These are phyloP conservation scores for Carex kokanica DNA, from an alignment of 176 grass and related monocot genomes.

Conservation along the genomic window DNA sequence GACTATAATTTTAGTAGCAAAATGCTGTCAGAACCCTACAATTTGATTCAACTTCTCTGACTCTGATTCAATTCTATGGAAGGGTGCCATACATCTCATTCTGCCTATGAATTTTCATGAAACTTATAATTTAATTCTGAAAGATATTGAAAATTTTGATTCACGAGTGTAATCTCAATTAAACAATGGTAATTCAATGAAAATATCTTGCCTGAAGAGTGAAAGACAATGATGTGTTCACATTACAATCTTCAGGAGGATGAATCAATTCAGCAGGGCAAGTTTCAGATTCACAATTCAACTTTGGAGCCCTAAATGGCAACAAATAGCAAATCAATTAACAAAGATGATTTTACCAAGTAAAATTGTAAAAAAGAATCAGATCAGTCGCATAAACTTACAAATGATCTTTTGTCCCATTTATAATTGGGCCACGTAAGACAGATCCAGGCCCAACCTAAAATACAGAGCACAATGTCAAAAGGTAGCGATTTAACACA, in stretches of 20 bases:
- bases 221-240: constrained; percentile 93
- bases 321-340: constrained; percentile 35
- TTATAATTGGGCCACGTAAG: constrained; percentile 76
- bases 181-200: background rate
- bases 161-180: constrained; percentile 16
- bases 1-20: background rate
- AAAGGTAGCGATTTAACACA: background rate
- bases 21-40: constrained; percentile 6
- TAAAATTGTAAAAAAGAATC: constrained; percentile 21
- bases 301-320: constrained; percentile 69
- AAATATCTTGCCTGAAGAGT: constrained; percentile 71
- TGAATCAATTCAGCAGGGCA: constrained; percentile 90
- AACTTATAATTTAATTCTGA: background rate
- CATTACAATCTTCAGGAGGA: constrained; percentile 99
- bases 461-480: constrained; percentile 34
- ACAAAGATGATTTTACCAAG: constrained; percentile 21
- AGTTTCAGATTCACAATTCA: constrained; percentile 77
- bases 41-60: background rate
- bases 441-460: constrained; percentile 96
- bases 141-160: background rate
- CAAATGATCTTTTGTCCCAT: constrained; percentile 66
- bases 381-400: constrained; percentile 49
- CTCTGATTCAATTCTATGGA: background rate
- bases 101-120: background rate
- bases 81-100: background rate